Evolutionary conservation across 495 filamentous ascomycete species (phyloP).

Genomic region (Jackrogersella multiformis): DNA sequence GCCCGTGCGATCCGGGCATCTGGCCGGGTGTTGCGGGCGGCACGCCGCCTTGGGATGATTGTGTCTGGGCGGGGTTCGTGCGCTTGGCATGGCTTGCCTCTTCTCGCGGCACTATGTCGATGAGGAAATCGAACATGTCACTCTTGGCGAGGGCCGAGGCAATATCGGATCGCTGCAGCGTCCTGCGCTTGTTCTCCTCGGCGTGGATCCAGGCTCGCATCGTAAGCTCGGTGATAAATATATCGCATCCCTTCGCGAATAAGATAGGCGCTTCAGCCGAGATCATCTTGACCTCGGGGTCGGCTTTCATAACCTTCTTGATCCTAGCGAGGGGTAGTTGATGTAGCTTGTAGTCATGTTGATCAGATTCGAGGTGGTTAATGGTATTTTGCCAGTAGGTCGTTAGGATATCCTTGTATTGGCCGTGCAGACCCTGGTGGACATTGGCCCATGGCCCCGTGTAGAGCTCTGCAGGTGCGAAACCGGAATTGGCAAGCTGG

Average conservation of each 20-base stretch:
- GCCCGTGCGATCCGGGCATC: slow-evolving; percentile 69
- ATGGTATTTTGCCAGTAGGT: slow-evolving; percentile 99
- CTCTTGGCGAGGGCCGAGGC: slow-evolving; percentile 94
- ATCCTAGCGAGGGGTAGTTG: slow-evolving; percentile 95
- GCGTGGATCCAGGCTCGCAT: slow-evolving; percentile 99
- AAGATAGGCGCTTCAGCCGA: slow-evolving; percentile 97
- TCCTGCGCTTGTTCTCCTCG: slow-evolving; percentile 97
- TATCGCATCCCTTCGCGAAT: slow-evolving; percentile 98
- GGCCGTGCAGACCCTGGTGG: slow-evolving; percentile 92
- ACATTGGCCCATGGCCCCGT: slow-evolving; percentile 96
- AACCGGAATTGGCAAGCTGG: slow-evolving; percentile 77
- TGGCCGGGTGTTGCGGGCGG: slow-evolving; percentile 61
- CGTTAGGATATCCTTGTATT: slow-evolving; percentile 94
- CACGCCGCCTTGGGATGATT: slow-evolving; percentile 50
- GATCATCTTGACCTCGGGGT: slow-evolving; percentile 99
- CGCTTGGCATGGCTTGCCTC: slow-evolving; percentile 90
- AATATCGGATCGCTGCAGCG: slow-evolving; percentile 94
- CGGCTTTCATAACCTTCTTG: slow-evolving; percentile 99
- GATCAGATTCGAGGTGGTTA: slow-evolving; percentile 90
- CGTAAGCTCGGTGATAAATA: slow-evolving; percentile 98
- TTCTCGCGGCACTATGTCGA: slow-evolving; percentile 97
- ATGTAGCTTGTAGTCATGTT: slow-evolving; percentile 97
- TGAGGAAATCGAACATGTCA: slow-evolving; percentile 99
- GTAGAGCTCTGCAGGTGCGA: slow-evolving; percentile 88
- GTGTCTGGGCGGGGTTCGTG: slow-evolving; percentile 62